These are phyloP conservation scores for Xylariaceae sp. DNA, from an alignment of 2,329 filamentous ascomycete species.

Conservation along the genomic window DNA sequence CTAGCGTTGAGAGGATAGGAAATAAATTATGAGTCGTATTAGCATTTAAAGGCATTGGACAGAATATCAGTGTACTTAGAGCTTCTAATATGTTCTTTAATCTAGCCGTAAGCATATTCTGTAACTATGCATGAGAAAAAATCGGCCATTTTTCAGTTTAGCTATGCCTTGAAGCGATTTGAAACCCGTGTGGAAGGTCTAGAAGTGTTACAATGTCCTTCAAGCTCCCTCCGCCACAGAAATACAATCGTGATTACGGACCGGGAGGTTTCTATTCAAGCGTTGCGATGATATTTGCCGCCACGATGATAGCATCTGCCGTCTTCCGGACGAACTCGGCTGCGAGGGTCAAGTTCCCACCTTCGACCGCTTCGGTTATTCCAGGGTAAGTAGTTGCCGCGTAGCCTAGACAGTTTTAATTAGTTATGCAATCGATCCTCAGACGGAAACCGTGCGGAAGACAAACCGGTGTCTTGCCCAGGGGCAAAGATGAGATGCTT, in stretches of 20 bases:
- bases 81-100: too few species aligned
- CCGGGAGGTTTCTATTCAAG: slow-evolving; percentile 10
- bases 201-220: too few species aligned
- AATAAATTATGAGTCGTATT: slow-evolving; percentile 48
- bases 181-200: too few species aligned
- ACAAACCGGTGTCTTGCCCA: slow-evolving; percentile 50
- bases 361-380: slow-evolving; percentile 34
- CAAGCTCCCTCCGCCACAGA: too few species aligned
- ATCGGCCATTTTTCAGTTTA: too few species aligned
- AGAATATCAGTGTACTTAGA: too few species aligned
- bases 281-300: slow-evolving; percentile 32
- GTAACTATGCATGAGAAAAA: too few species aligned
- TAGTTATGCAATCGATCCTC: neutral
- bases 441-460: neutral
- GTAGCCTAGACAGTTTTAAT: slow-evolving; percentile 27
- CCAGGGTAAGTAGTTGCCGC: slow-evolving; percentile 37
- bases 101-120: too few species aligned
- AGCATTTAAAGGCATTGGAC: slow-evolving; percentile 11
- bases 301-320: slow-evolving; percentile 31
- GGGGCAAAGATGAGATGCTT: slow-evolving; percentile 52
- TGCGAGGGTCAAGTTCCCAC: slow-evolving; percentile 32
- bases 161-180: too few species aligned
- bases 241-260: too few species aligned
- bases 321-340: slow-evolving; percentile 34
- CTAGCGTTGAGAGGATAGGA: slow-evolving; percentile 54